Evolutionary conservation across 768 basidiomycete genomes (phyloP).

Genomic region (Fomitopsis serialis): DNA sequence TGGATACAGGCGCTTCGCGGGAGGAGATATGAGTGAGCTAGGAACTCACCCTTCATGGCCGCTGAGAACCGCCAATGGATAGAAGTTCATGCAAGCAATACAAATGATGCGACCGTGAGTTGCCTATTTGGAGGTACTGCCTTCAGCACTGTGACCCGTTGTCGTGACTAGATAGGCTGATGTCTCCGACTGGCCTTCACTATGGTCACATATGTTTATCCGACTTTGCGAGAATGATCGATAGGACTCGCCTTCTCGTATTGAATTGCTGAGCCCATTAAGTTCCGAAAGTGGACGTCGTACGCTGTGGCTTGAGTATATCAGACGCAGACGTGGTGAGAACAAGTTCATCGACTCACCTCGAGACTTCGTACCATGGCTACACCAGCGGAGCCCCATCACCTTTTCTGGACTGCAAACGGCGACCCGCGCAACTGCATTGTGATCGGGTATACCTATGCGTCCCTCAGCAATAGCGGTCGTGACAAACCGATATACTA

Average conservation of each 20-base stretch:
- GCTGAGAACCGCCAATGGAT: too few relatives aligned
- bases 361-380: slow-evolving; percentile 1
- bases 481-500: slow-evolving; percentile 58
- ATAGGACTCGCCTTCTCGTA: neutral
- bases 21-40: too few relatives aligned
- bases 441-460: slow-evolving; percentile 44
- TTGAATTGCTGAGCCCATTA: neutral
- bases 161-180: neutral
- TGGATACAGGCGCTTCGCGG: too few relatives aligned
- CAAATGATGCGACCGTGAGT: too few relatives aligned
- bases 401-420: slow-evolving; percentile 62
- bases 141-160: too few relatives aligned
- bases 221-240: neutral
- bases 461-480: neutral
- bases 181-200: neutral
- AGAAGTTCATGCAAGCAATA: too few relatives aligned
- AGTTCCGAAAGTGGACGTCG: neutral
- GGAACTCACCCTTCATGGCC: too few relatives aligned
- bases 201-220: neutral
- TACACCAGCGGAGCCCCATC: slow-evolving; percentile 8
- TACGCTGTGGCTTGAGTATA: neutral
- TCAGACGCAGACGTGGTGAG: neutral
- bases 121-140: too few relatives aligned
- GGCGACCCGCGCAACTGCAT: slow-evolving; percentile 64
- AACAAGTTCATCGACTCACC: neutral